Evolutionary conservation across 2,329 filamentous ascomycete genomes (phyloP).

Genomic region (Zymoseptoria brevis): DNA sequence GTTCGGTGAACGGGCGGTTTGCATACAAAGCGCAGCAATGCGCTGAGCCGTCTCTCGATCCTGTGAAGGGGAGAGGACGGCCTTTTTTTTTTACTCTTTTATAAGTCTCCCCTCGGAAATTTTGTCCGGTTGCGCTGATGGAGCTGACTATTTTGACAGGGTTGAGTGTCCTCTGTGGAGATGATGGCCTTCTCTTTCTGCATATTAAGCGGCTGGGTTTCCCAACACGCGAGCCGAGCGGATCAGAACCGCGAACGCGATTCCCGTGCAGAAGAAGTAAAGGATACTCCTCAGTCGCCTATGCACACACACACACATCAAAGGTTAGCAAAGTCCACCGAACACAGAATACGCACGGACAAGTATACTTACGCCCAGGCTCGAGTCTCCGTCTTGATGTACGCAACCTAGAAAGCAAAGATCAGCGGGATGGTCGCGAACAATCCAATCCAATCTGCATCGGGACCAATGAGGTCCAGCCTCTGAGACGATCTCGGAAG

Average conservation of each 20-base stretch:
- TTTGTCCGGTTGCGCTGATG: neutral
- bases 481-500: too few relatives aligned
- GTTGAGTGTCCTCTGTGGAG: neutral
- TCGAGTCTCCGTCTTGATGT: slow-evolving; percentile 22
- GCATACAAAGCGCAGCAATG: slow-evolving; percentile 4
- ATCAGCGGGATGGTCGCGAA: too few relatives aligned
- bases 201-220: neutral
- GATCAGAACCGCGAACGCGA: slow-evolving; percentile 26
- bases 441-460: too few relatives aligned
- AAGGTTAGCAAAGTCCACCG: neutral
- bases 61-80: slow-evolving; percentile 24
- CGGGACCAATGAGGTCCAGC: too few relatives aligned
- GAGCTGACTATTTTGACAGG: neutral
- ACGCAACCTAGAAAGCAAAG: too few relatives aligned
- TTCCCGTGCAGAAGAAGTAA: slow-evolving; percentile 24
- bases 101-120: slow-evolving; percentile 31
- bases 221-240: slow-evolving; percentile 25
- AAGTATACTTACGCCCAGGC: slow-evolving; percentile 14
- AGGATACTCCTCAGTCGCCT: slow-evolving; percentile 21
- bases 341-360: too few relatives aligned
- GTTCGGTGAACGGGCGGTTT: slow-evolving; percentile 19
- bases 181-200: neutral
- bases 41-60: slow-evolving; percentile 14
- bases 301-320: neutral
- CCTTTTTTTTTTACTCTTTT: slow-evolving; percentile 27